These are phyloP conservation scores for Fistulinella staudtii DNA, from an alignment of 1,284 basidiomycete genomes.

Conservation along the genomic window DNA sequence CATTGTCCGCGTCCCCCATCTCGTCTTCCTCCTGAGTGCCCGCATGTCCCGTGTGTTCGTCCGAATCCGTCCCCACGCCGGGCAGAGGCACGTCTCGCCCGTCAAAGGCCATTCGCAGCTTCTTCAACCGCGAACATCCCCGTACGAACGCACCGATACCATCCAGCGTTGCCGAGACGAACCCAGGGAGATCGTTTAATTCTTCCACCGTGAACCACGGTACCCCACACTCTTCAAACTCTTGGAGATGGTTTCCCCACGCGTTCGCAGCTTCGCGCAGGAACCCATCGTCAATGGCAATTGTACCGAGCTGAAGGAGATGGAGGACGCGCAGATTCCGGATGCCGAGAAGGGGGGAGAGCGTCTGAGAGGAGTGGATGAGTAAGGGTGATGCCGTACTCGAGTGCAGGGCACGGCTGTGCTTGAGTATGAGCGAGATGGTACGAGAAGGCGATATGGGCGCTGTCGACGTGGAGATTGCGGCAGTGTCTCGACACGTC, in stretches of 20 bases:
- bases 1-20: too few relatives aligned
- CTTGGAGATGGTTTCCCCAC: constrained; percentile 25
- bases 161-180: constrained; percentile 19
- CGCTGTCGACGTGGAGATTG: background rate
- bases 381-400: constrained; percentile 21
- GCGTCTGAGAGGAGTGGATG: constrained; percentile 19
- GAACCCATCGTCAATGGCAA: constrained; percentile 28
- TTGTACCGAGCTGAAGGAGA: constrained; percentile 26
- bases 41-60: background rate
- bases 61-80: background rate
- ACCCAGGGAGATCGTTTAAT: constrained; percentile 10
- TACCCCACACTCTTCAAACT: constrained; percentile 27
- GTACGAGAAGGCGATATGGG: background rate
- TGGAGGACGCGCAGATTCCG: constrained; percentile 18
- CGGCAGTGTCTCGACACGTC: constrained; percentile 11
- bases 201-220: constrained; percentile 26
- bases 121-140: constrained; percentile 18
- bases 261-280: constrained; percentile 24
- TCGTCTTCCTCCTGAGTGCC: background rate
- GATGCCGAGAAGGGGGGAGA: constrained; percentile 23
- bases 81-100: constrained; percentile 8
- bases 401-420: constrained; percentile 20
- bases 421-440: constrained; percentile 27
- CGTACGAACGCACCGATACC: constrained; percentile 21
- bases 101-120: constrained; percentile 25